A percentile compares a stretch with the other conserved stretches of the same genome.
These are phyloP conservation scores for Hyaloperonospora brassicae DNA, from an alignment of 352 stramenopile genomes.

Conservation along the genomic window DNA sequence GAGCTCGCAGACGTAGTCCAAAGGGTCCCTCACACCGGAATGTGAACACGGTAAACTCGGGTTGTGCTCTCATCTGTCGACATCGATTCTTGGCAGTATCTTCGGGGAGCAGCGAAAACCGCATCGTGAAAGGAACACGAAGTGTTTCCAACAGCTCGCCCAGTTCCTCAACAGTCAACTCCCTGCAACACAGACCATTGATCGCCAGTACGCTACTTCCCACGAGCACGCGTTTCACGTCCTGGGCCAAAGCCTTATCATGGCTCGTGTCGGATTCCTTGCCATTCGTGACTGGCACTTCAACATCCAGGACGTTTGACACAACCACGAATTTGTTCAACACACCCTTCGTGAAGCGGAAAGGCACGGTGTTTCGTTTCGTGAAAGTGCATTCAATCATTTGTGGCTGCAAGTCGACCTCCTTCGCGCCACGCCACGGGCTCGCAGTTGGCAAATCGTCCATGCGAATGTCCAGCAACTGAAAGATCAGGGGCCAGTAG, in stretches of 20 bases:
- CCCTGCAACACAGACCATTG: constrained; percentile 66
- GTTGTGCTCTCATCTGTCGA: constrained; percentile 41
- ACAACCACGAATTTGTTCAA: constrained; percentile 67
- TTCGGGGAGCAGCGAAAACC: constrained; percentile 60
- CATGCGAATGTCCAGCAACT: constrained; percentile 70
- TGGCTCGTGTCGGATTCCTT: constrained; percentile 14
- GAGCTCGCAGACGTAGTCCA: constrained; percentile 65
- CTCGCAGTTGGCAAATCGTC: constrained; percentile 70
- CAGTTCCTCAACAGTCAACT: constrained; percentile 68
- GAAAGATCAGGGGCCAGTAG: constrained; percentile 80
- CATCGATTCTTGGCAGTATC: constrained; percentile 45
- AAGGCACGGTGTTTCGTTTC: constrained; percentile 41
- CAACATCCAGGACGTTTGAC: constrained; percentile 38
- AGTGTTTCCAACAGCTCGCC: constrained; percentile 42
- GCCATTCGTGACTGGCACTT: constrained; percentile 8
- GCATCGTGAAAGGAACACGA: constrained; percentile 45
- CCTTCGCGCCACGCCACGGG: constrained; percentile 69
- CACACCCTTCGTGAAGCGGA: constrained; percentile 60
- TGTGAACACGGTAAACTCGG: constrained; percentile 46
- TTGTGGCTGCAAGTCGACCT: constrained; percentile 59
- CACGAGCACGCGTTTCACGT: constrained; percentile 43
- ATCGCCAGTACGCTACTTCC: constrained; percentile 60
- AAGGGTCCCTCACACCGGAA: constrained; percentile 73
- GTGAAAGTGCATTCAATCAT: constrained; percentile 58
- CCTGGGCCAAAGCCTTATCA: constrained; percentile 18